A percentile compares a stretch with the other conserved stretches of the same genome.
Conservation (phyloP, 1,139 yeast species). For the Magnusiomyces tetraspermus region DNA sequence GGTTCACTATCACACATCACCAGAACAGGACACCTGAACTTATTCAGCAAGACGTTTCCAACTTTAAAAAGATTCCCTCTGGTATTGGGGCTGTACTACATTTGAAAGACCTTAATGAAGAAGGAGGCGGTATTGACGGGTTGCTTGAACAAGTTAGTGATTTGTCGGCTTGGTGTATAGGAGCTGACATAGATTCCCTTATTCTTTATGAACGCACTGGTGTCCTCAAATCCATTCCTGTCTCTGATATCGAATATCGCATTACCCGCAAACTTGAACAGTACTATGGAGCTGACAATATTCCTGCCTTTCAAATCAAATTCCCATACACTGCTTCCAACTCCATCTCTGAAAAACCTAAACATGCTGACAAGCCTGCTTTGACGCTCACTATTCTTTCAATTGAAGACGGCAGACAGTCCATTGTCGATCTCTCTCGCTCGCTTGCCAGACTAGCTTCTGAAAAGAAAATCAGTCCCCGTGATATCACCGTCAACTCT, state of each 20-base stretch:
- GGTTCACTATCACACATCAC: slow-evolving; percentile 58
- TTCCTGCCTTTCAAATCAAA: slow-evolving; percentile 39
- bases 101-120: slow-evolving; percentile 66
- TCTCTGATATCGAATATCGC: slow-evolving; percentile 48
- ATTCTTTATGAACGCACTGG: slow-evolving; percentile 79
- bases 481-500: slow-evolving; percentile 63
- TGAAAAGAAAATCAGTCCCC: slow-evolving; percentile 47
- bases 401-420: slow-evolving; percentile 76
- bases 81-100: slow-evolving; percentile 65
- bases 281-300: slow-evolving; percentile 64
- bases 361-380: slow-evolving; percentile 30
- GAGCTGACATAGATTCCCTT: slow-evolving; percentile 67
- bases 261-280: slow-evolving; percentile 51
- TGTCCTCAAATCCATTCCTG: slow-evolving; percentile 39
- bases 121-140: slow-evolving; percentile 87
- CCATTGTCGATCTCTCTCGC: slow-evolving; percentile 78
- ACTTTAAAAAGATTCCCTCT: slow-evolving; percentile 66
- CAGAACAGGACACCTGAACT: slow-evolving; percentile 80
- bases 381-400: slow-evolving; percentile 61
- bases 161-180: slow-evolving; percentile 75
- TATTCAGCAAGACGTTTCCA: slow-evolving; percentile 71
- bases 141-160: slow-evolving; percentile 69
- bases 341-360: slow-evolving; percentile 43
- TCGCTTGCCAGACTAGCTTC: slow-evolving; percentile 73
- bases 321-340: slow-evolving; percentile 55